phyloP scores from a whole-genome alignment of 2,329 filamentous ascomycete genomes.

The Colletotrichum endophyticum region DNA sequence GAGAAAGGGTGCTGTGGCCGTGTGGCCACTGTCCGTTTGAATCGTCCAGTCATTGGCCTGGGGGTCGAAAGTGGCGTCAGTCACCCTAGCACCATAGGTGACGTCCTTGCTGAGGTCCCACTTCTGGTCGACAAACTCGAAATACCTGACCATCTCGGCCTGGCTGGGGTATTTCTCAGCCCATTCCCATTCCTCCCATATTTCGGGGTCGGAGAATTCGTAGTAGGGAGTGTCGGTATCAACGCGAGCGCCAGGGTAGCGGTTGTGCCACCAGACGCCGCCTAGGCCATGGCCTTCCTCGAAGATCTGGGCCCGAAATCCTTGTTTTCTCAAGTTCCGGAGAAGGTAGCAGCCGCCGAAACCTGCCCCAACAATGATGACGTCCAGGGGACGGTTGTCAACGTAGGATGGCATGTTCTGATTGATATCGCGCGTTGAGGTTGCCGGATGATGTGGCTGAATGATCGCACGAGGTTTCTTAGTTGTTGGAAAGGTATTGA shows the following conservation, averaged over 20 bases:
- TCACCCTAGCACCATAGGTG: constrained; percentile 44
- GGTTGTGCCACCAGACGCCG: constrained; percentile 41
- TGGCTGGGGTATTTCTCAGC: constrained; percentile 32
- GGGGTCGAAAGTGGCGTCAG: constrained; percentile 41
- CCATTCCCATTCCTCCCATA: constrained; percentile 46
- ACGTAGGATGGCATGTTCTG: not conserved
- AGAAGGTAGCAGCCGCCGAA: not conserved
- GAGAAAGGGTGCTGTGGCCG: constrained; percentile 38
- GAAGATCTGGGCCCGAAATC: not conserved
- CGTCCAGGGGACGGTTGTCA: not conserved
- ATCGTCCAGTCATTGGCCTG: constrained; percentile 39
- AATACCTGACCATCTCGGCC: constrained; percentile 45
- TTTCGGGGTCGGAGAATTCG: constrained; percentile 27
- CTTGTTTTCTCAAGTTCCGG: not conserved
- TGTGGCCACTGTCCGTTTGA: constrained; percentile 36
- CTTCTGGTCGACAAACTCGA: constrained; percentile 45
- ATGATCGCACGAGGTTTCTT: not conserved
- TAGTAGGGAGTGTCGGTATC: constrained; percentile 33
- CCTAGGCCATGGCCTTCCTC: not conserved
- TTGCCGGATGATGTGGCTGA: not conserved
- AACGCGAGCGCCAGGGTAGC: constrained; percentile 41
- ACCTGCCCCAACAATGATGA: not conserved
- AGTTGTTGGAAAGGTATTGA: not conserved
- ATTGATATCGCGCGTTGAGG: not conserved
- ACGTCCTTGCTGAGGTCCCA: constrained; percentile 44